Evolutionary conservation across 2,329 filamentous ascomycete genomes (phyloP).

Genomic region (Trichothecium roseum): DNA sequence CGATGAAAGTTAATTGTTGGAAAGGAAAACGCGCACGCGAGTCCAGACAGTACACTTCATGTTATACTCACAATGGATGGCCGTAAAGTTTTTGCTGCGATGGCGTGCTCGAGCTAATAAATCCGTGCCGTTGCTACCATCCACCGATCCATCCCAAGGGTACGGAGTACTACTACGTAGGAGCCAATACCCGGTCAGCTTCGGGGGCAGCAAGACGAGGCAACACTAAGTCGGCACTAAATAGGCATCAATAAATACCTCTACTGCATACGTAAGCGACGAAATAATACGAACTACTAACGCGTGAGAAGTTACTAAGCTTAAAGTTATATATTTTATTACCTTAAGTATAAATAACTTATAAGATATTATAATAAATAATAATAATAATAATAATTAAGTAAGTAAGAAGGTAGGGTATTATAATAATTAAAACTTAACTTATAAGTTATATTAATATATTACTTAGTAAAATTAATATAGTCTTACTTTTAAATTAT

Average conservation of each 20-base stretch:
- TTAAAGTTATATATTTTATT: not conserved
- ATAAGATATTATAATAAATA: not conserved
- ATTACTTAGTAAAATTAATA: constrained; percentile 1
- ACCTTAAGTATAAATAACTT: not conserved
- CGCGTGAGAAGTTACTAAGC: not conserved
- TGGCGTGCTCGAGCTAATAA: too few species aligned
- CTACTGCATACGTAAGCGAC: not conserved
- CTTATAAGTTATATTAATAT: not conserved
- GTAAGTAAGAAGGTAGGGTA: not conserved
- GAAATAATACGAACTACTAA: not conserved
- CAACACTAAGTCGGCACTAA: not conserved
- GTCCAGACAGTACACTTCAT: too few species aligned
- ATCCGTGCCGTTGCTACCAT: too few species aligned
- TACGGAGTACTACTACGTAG: too few species aligned
- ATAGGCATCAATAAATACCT: not conserved
- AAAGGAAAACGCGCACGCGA: too few species aligned
- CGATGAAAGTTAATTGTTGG: too few species aligned
- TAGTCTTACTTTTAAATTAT: not conserved
- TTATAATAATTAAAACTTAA: not conserved
- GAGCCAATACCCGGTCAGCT: too few species aligned
- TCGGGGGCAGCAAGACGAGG: not conserved
- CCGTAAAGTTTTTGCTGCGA: too few species aligned
- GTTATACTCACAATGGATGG: too few species aligned
- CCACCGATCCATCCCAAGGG: too few species aligned
- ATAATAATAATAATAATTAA: not conserved